Conservation (phyloP, 2,329 filamentous ascomycete species). For the Ophiostoma montium region DNA sequence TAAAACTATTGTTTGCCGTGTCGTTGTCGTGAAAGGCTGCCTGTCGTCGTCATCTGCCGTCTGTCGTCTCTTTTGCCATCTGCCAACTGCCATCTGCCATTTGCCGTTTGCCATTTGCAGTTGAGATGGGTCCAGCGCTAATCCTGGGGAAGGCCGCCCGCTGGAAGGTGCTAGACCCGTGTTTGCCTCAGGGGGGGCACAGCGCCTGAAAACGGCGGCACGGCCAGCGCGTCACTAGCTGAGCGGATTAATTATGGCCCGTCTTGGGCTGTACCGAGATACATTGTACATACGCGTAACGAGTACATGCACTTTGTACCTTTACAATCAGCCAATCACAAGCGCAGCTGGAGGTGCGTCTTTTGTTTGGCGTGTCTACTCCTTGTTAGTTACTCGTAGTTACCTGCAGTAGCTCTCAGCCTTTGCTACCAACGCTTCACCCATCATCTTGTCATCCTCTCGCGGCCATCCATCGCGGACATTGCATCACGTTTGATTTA, state of each 20-base stretch:
- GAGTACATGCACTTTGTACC: neutral
- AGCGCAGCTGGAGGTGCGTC: too few relatives aligned
- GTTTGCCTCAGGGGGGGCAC: neutral
- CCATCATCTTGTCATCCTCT: too few relatives aligned
- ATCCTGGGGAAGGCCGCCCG: neutral
- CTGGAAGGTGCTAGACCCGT: neutral
- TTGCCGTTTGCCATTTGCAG: too few relatives aligned
- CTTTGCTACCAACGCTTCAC: too few relatives aligned
- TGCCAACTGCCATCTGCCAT: neutral
- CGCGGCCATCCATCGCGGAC: neutral
- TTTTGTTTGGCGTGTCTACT: too few relatives aligned
- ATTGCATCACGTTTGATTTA: neutral
- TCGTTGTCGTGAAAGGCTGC: neutral
- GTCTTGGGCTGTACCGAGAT: neutral
- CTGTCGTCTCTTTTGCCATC: neutral
- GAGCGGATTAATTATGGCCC: constrained; percentile 2
- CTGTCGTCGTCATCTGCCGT: neutral
- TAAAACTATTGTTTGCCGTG: too few relatives aligned
- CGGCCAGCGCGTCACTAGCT: neutral
- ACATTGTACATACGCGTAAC: neutral
- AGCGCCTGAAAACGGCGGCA: neutral
- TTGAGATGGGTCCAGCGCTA: neutral
- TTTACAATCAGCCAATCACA: too few relatives aligned
- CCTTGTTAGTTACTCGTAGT: too few relatives aligned
- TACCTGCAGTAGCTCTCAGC: too few relatives aligned